A percentile compares a stretch with the other conserved stretches of the same genome.
Evolutionary conservation across 1,139 yeast species (phyloP).

Genomic region (Saccharomyces hybrid): DNA sequence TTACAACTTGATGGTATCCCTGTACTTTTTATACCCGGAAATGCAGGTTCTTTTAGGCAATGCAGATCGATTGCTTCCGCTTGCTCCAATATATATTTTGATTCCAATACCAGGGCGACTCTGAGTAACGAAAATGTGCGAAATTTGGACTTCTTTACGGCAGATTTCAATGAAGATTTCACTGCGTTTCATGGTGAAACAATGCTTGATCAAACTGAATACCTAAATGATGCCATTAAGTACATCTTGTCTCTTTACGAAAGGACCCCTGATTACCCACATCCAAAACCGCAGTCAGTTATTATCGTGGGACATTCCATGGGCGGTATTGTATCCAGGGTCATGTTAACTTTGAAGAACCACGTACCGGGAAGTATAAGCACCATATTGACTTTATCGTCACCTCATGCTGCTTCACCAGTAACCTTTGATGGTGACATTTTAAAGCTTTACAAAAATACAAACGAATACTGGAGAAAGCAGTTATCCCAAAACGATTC

Average conservation of each 20-base stretch:
- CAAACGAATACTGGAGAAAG: constrained; percentile 75
- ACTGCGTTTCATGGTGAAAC: constrained; percentile 96
- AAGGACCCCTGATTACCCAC: constrained; percentile 17
- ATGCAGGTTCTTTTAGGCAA: constrained; percentile 91
- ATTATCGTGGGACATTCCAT: constrained; percentile 86
- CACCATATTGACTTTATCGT: constrained; percentile 77
- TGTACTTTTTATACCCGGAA: constrained; percentile 89
- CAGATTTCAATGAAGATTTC: constrained; percentile 92
- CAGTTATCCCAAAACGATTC: constrained; percentile 38
- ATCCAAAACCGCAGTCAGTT: constrained; percentile 55
- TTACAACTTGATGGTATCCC: constrained; percentile 65
- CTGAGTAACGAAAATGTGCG: constrained; percentile 33
- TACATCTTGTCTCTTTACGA: constrained; percentile 67
- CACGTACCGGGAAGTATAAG: constrained; percentile 66
- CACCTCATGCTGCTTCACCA: constrained; percentile 93
- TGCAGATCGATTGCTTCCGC: constrained; percentile 85
- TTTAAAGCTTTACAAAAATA: constrained; percentile 60
- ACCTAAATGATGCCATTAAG: constrained; percentile 75
- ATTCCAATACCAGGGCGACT: constrained; percentile 28
- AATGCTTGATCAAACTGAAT: constrained; percentile 89
- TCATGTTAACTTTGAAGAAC: constrained; percentile 71
- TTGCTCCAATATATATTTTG: constrained; percentile 44
- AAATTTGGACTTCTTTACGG: constrained; percentile 72
- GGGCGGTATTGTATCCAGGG: constrained; percentile 92
- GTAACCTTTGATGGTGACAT: constrained; percentile 90